Evolutionary conservation across 306 rosid species (phyloP), one percentile per base, ranked within the genome.

Genomic region (Herpetospermum pedunculosum): DNA sequence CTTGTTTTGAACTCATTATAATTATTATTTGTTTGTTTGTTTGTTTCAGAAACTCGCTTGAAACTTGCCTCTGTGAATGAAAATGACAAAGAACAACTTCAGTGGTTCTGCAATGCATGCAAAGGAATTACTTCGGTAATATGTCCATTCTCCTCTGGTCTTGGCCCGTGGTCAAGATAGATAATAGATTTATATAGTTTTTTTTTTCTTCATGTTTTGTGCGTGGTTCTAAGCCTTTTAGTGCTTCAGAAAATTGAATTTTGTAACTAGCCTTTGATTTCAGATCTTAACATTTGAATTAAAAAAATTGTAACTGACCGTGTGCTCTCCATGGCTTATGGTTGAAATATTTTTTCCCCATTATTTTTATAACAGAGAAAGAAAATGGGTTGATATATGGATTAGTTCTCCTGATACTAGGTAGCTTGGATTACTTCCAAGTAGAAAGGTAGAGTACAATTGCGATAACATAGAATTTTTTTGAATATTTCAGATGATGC

Each of bases 121-220:
- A 95, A 92, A 80, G 99, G 99, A 87, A 95, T 92, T 79, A 90
- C 96, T 25, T 90, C 85, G 96, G 99, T 95, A 78, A 58, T 48
- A 47, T 41, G 28, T 74, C 47, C 59, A 59, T 44, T 65, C 62
- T 52, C 71, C 46, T 75, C 41, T 7, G 26, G 38, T 62, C 49
- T 62, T 46, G 23, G 5, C 15, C 3, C 11, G 13, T 60, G 18
- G 4, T 54, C 8, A 41, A 44, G 34, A 38, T 74, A 25, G 15
- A 37, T 21, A 13, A 46, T 25, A 7, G 12, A 44, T 70, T 15
- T 26, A 30, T 62, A 16, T 30, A 34, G 43, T 19, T 6, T 54
- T 5, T 57, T 10, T 26, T 26, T 26, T 28, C 16, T 14, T 16
- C 41, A 0, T 13, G 19, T 28, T 59, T 32, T 4, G 67, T 29